These are phyloP conservation scores for Ceratocystis diversiconidia DNA, from an alignment of 2,329 filamentous ascomycete species.

Conservation along the genomic window DNA sequence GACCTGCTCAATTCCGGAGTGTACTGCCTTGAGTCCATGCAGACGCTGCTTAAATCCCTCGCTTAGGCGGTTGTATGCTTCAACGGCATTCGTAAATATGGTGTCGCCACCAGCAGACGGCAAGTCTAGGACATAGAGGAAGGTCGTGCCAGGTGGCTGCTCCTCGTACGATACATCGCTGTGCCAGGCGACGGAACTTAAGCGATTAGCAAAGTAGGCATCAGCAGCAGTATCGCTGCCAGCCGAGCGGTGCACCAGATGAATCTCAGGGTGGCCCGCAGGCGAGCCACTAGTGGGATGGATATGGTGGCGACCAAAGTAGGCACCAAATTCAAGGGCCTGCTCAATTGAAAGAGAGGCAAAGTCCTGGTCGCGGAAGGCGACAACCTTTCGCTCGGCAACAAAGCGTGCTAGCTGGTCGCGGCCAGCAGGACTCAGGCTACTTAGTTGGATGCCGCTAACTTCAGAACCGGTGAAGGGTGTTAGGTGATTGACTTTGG, in stretches of 20 bases:
- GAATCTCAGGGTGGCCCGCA: constrained; percentile 57
- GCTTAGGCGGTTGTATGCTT: constrained; percentile 69
- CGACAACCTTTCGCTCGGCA: constrained; percentile 63
- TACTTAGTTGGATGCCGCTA: constrained; percentile 54
- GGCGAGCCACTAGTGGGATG: constrained; percentile 67
- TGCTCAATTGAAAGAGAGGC: constrained; percentile 54
- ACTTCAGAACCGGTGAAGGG: constrained; percentile 63
- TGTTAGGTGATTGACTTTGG: constrained; percentile 46
- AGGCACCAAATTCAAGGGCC: constrained; percentile 54
- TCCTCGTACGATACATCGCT: constrained; percentile 77
- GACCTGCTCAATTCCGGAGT: constrained; percentile 72
- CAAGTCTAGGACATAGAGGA: constrained; percentile 74
- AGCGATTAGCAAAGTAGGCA: constrained; percentile 47
- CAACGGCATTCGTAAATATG: constrained; percentile 62
- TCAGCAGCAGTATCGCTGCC: constrained; percentile 34
- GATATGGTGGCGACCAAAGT: constrained; percentile 71
- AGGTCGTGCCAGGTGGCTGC: constrained; percentile 81
- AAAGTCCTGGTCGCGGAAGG: constrained; percentile 64
- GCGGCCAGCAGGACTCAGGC: constrained; percentile 52
- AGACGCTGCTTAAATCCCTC: constrained; percentile 66
- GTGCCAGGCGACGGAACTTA: constrained; percentile 77
- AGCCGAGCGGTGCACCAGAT: constrained; percentile 61
- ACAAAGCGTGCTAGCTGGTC: constrained; percentile 65
- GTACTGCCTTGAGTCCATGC: constrained; percentile 65
- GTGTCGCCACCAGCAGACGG: constrained; percentile 74